Evolutionary conservation across 2,329 filamentous ascomycete species (phyloP).

Genomic region (Onygena corvina): DNA sequence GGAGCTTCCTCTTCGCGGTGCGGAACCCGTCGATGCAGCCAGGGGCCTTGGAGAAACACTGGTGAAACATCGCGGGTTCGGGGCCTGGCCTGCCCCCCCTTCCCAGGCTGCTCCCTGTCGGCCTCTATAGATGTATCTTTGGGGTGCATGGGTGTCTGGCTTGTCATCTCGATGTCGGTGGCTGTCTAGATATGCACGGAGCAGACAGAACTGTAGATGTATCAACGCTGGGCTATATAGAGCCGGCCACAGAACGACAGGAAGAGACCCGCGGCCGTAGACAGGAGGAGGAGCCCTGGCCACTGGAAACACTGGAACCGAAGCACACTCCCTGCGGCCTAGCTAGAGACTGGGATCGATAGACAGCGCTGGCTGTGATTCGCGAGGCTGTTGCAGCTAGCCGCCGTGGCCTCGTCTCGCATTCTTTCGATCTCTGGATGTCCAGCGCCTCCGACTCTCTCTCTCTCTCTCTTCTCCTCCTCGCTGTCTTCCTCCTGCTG

Average conservation of each 20-base stretch:
- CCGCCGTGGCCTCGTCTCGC: background rate
- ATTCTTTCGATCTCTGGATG: background rate
- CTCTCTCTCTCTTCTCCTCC: background rate
- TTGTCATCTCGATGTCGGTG: no score
- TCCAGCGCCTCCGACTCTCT: background rate
- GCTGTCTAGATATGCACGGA: no score
- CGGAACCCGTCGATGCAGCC: background rate
- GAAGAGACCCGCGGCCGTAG: no score
- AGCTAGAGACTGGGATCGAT: background rate
- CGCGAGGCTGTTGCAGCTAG: slow-evolving; percentile 6
- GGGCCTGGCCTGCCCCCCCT: slow-evolving; percentile 1
- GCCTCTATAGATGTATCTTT: no score
- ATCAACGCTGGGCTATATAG: no score
- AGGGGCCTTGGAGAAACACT: slow-evolving; percentile 5
- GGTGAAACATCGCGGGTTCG: background rate
- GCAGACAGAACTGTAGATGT: no score
- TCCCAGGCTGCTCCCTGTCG: background rate
- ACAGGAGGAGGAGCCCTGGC: no score
- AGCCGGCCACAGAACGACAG: no score
- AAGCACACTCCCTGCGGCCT: no score
- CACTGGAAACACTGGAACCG: no score
- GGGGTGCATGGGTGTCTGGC: no score
- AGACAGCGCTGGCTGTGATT: background rate
- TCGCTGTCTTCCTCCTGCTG: background rate
- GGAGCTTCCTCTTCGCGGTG: no score